phyloP scores from a whole-genome alignment of 768 basidiomycete species.

The Hemileccinum impolitum region DNA sequence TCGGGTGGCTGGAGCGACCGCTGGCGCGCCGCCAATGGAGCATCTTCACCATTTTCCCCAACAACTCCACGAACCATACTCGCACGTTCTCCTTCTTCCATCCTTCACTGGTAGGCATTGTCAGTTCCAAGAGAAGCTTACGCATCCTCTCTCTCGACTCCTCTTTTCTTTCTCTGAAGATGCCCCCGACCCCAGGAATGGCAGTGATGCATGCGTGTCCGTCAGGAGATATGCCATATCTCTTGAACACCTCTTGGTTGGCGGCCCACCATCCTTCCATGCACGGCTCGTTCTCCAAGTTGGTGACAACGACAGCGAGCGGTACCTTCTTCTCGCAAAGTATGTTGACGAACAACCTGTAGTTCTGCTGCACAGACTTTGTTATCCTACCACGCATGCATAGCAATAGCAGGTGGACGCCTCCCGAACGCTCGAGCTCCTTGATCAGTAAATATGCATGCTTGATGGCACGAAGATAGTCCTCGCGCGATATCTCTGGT shows the following conservation, averaged over 20 bases:
- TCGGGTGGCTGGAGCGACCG: constrained; percentile 3
- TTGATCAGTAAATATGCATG: constrained; percentile 34
- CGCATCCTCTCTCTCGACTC: constrained; percentile 29
- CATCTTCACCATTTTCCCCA: constrained; percentile 21
- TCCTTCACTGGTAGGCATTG: not conserved
- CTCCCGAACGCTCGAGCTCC: constrained; percentile 28
- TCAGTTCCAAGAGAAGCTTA: constrained; percentile 11
- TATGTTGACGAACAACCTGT: constrained; percentile 36
- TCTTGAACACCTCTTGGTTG: constrained; percentile 32
- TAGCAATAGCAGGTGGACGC: constrained; percentile 39
- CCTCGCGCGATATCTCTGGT: constrained; percentile 12
- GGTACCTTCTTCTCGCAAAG: constrained; percentile 39
- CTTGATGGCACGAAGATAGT: constrained; percentile 26
- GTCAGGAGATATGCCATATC: constrained; percentile 25
- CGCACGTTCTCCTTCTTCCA: constrained; percentile 18
- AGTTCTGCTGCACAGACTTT: constrained; percentile 36
- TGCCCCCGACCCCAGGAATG: constrained; percentile 20
- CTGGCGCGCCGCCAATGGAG: constrained; percentile 10
- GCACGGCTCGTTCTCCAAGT: constrained; percentile 34
- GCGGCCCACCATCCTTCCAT: constrained; percentile 39
- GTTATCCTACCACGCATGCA: constrained; percentile 39
- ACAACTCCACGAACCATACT: constrained; percentile 14
- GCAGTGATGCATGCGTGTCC: constrained; percentile 43
- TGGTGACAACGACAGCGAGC: constrained; percentile 36
- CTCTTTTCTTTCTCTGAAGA: constrained; percentile 27